Conservation (phyloP, 352 stramenopile genomes). For the Pilasporangium apinafurcum region DNA sequence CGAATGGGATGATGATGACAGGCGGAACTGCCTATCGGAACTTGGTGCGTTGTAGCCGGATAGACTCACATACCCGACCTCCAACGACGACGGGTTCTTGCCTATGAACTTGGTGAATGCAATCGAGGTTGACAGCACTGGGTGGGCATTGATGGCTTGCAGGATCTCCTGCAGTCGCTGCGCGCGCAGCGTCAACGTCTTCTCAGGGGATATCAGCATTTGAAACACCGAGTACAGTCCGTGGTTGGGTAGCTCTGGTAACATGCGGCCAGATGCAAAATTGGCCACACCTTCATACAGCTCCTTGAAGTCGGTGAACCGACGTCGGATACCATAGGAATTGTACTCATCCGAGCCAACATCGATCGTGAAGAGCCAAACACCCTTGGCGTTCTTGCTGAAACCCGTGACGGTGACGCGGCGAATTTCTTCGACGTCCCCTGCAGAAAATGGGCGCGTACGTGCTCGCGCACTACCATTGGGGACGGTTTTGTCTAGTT, state of each 20-base stretch:
- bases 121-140: constrained; percentile 26
- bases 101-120: constrained; percentile 57
- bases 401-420: constrained; percentile 60
- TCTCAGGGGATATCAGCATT: constrained; percentile 57
- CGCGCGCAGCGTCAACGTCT: constrained; percentile 42
- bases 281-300: constrained; percentile 50
- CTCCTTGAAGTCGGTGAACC: constrained; percentile 71
- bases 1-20: constrained; percentile 8
- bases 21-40: constrained; percentile 22
- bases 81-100: constrained; percentile 60
- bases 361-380: constrained; percentile 76
- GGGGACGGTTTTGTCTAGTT: constrained; percentile 34
- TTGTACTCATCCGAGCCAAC: constrained; percentile 45
- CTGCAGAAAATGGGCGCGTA: constrained; percentile 48
- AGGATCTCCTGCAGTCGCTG: constrained; percentile 50
- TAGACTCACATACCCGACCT: constrained; percentile 65
- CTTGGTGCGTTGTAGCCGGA: constrained; percentile 61
- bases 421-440: constrained; percentile 36
- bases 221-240: constrained; percentile 62
- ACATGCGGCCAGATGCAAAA: constrained; percentile 9
- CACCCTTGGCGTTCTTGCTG: constrained; percentile 56
- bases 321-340: constrained; percentile 60
- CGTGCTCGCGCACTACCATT: constrained; percentile 9
- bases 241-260: constrained; percentile 53
- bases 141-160: constrained; percentile 48